phyloP scores from a whole-genome alignment of 371 early-diverging fungal genomes.

The Polyrhizophydium stewartii region DNA sequence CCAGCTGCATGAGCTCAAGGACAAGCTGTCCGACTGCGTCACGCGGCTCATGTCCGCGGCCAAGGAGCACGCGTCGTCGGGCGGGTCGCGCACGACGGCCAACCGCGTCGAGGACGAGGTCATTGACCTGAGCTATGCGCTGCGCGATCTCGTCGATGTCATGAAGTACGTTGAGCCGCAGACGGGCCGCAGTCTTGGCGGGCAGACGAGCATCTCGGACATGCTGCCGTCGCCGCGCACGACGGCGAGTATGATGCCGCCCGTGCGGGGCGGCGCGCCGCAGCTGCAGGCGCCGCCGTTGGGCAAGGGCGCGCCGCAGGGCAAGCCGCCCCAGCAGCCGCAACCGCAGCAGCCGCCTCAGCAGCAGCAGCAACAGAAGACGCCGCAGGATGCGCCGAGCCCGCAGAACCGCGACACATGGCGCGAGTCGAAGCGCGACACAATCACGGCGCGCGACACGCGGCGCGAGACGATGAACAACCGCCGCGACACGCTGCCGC shows the following conservation, averaged over 20 bases:
- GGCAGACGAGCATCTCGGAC: background rate
- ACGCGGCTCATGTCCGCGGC: constrained; percentile 61
- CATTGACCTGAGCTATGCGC: background rate
- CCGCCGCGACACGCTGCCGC: background rate
- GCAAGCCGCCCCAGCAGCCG: no score
- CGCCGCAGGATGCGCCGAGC: background rate
- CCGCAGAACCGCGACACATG: background rate
- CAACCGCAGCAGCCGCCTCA: no score
- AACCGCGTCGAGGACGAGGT: constrained; percentile 2
- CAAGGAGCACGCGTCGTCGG: constrained; percentile 57
- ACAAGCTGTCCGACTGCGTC: constrained; percentile 52
- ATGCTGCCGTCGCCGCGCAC: background rate
- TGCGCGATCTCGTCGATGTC: background rate
- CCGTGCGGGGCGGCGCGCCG: background rate
- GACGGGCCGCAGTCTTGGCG: background rate
- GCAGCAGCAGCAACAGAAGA: no score
- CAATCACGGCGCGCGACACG: background rate
- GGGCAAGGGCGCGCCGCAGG: background rate
- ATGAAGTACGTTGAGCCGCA: constrained; percentile 4
- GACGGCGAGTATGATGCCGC: background rate
- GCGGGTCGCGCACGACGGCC: background rate
- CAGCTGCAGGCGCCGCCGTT: background rate
- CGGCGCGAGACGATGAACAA: background rate
- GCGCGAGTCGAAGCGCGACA: background rate
- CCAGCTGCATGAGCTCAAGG: constrained; percentile 12